phyloP scores from a whole-genome alignment of 2,329 filamentous ascomycete species.

The Drechslerella dactyloides region DNA sequence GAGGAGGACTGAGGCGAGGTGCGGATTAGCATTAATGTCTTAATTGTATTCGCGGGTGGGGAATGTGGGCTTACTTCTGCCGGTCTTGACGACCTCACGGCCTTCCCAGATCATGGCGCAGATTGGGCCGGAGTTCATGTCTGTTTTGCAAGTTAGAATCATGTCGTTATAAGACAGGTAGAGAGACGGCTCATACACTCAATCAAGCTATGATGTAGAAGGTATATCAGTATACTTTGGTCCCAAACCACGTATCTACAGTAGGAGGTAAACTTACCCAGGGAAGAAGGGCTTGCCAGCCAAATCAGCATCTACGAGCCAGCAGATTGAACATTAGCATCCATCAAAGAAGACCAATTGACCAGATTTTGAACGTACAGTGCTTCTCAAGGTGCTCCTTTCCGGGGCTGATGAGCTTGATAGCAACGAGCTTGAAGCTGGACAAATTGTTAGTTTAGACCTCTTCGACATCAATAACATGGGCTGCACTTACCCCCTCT shows the following conservation, averaged over 20 bases:
- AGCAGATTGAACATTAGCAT: constrained; percentile 1
- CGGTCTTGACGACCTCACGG: constrained; percentile 98
- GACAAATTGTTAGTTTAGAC: constrained; percentile 49
- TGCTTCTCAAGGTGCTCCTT: constrained; percentile 98
- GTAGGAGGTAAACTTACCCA: constrained; percentile 86
- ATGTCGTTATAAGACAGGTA: background rate
- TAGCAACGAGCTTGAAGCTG: constrained; percentile 96
- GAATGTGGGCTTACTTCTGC: constrained; percentile 72
- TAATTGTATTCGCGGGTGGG: background rate
- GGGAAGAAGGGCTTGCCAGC: constrained; percentile 95
- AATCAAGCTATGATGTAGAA: constrained; percentile 48
- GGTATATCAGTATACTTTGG: constrained; percentile 28
- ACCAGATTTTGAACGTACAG: constrained; percentile 64
- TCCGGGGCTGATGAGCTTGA: constrained; percentile 89
- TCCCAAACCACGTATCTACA: constrained; percentile 47
- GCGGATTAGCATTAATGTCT: constrained; percentile 40
- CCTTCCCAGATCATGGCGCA: constrained; percentile 99
- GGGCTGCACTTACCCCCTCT: constrained; percentile 72
- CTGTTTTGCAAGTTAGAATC: constrained; percentile 61
- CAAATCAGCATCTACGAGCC: constrained; percentile 75
- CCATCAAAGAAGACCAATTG: background rate
- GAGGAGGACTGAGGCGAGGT: constrained; percentile 71
- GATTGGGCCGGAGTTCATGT: constrained; percentile 97
- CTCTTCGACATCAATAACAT: background rate
- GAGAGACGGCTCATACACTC: constrained; percentile 12